Evolutionary conservation across 352 stramenopile genomes (phyloP), one percentile per base, ranked within the genome.

Genomic region (Phytophthora foliorum): DNA sequence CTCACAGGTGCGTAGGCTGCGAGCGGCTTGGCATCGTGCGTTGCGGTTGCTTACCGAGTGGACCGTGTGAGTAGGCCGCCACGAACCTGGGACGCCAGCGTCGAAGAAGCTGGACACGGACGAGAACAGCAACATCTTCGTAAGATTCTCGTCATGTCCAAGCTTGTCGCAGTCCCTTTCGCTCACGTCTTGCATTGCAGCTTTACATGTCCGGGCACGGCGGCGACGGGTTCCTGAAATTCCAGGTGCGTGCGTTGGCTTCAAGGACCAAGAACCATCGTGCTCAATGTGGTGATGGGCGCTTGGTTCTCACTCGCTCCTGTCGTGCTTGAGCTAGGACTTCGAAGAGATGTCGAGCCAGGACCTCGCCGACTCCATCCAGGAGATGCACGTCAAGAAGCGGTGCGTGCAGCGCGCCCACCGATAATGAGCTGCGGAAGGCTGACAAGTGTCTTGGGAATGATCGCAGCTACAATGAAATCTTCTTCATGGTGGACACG

Each of bases 401-500:
- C 81, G 89, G 80, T 94, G 42, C 29, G 79, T 75, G 41, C 16
- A 42, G 7, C 36, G 4, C 2, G 16, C 17, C 19, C 36, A 2
- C 39, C 10, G 19, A 3, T 25, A 24, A 4, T 46, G 29, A 34
- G 5, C n/a, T 27, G 19, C 53, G 27, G 24, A n/a, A 46, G 3
- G 11, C 31, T 54, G 39, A 66, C 36, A 22, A 56, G 31, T 45
- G 1, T 7, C 31, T 32, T 34, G 3, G 31, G 21, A 5, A 42
- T 42, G 36, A 5, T 24, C 34, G 24, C 57, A 94, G 89, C 45
- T 99, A 98, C 79, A 92, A 98, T 34, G 84, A 98, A 68, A 93
- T 99, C 21, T 96, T 99, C 51, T 98, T 99, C 69, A 97, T 99
- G 75, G 94, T 98, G n/a, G 97, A 99, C 86, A 99, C 97, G 7